phyloP scores from a whole-genome alignment of 495 filamentous ascomycete genomes.

The Lichenothelia convexa region DNA sequence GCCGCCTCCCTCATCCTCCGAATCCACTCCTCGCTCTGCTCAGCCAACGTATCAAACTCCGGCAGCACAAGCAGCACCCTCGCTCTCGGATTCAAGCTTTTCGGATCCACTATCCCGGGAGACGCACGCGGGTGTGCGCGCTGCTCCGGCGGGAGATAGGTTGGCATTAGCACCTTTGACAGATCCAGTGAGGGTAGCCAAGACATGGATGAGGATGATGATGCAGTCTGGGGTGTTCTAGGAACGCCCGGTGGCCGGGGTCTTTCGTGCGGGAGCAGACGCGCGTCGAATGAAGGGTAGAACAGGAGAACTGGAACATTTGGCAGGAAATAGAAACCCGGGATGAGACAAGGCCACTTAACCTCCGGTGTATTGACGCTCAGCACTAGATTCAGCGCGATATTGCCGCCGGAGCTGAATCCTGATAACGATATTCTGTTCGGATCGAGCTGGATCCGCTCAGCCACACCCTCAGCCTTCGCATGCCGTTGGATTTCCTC shows the following conservation, averaged over 20 bases:
- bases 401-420: neutral
- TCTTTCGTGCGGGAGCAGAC: neutral
- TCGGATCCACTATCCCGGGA: conserved; percentile 14
- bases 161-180: neutral
- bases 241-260: neutral
- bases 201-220: neutral
- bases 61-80: conserved; percentile 19
- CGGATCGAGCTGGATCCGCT: neutral
- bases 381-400: neutral
- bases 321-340: neutral
- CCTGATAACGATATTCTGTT: neutral
- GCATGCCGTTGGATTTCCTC: neutral
- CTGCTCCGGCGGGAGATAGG: neutral
- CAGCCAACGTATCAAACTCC: conserved; percentile 17
- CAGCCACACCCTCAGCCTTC: neutral
- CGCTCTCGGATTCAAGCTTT: conserved; percentile 13
- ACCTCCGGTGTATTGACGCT: neutral
- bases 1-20: conserved; percentile 15
- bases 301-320: neutral
- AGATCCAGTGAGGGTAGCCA: neutral
- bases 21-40: conserved; percentile 19
- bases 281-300: neutral
- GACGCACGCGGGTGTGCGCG: conserved; percentile 9
- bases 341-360: neutral
- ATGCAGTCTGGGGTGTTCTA: neutral